Evolutionary conservation across 805 yeast species (phyloP).

Genomic region (Starmerella apis): DNA sequence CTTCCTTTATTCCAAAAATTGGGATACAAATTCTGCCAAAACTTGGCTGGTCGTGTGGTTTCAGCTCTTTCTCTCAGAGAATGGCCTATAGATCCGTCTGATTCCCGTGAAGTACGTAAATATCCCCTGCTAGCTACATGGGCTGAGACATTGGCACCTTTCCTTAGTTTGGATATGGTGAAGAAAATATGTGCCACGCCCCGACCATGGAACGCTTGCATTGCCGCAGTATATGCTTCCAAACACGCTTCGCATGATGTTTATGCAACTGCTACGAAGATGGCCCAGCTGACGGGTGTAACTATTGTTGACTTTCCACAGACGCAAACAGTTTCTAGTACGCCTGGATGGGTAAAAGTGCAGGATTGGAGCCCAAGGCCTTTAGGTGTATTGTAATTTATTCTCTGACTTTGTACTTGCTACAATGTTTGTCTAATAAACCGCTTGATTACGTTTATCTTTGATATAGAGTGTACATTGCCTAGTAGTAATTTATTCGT

Average conservation of each 20-base stretch:
- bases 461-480: no score
- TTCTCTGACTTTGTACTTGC: background rate
- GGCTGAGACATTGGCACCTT: slow-evolving; percentile 20
- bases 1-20: slow-evolving; percentile 21
- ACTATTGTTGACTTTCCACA: slow-evolving; percentile 7
- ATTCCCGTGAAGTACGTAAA: slow-evolving; percentile 4
- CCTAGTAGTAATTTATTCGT: no score
- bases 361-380: slow-evolving; percentile 22
- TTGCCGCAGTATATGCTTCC: slow-evolving; percentile 19
- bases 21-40: slow-evolving; percentile 12
- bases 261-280: slow-evolving; percentile 17
- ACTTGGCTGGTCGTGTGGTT: slow-evolving; percentile 8
- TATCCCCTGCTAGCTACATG: slow-evolving; percentile 18
- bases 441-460: no score
- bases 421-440: background rate
- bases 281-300: slow-evolving; percentile 21
- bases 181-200: slow-evolving; percentile 11
- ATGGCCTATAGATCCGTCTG: slow-evolving; percentile 18
- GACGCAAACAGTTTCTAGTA: background rate
- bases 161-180: background rate
- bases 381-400: slow-evolving; percentile 11
- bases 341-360: slow-evolving; percentile 16
- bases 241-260: background rate
- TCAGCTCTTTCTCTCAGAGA: slow-evolving; percentile 12
- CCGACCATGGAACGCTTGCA: slow-evolving; percentile 26